Evolutionary conservation across 1,139 yeast species (phyloP).

Genomic region (Taiozyma sp.): DNA sequence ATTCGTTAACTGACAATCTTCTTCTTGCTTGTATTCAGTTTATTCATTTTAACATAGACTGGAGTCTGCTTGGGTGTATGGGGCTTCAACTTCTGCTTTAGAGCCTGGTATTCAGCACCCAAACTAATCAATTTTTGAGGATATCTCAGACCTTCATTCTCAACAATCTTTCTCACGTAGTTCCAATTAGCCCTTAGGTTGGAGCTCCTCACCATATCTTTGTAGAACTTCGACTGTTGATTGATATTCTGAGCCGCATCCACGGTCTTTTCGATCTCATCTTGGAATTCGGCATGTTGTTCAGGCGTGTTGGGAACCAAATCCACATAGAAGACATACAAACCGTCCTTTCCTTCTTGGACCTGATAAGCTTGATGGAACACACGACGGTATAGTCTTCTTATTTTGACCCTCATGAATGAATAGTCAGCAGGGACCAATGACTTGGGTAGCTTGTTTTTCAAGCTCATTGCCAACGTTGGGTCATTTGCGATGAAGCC

Average conservation of each 20-base stretch:
- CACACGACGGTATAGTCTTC: constrained; percentile 35
- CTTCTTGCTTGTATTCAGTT: not conserved
- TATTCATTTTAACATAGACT: not conserved
- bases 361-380: constrained; percentile 28
- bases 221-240: constrained; percentile 8
- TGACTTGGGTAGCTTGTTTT: constrained; percentile 21
- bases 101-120: not conserved
- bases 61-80: not conserved
- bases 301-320: constrained; percentile 34
- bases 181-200: constrained; percentile 25
- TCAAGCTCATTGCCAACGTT: constrained; percentile 8
- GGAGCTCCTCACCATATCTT: constrained; percentile 26
- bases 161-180: constrained; percentile 18
- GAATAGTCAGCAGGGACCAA: constrained; percentile 37
- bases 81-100: not conserved
- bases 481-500: constrained; percentile 25
- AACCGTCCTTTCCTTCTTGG: constrained; percentile 37
- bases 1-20: not conserved
- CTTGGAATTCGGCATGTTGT: constrained; percentile 30
- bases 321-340: constrained; percentile 37
- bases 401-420: constrained; percentile 33
- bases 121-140: constrained; percentile 3
- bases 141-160: constrained; percentile 16
- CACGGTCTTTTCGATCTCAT: constrained; percentile 30
- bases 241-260: constrained; percentile 23